A percentile compares a stretch with the other conserved stretches of the same genome.
phyloP scores from a whole-genome alignment of 805 yeast genomes.

The Suhomyces xylopsoci region DNA sequence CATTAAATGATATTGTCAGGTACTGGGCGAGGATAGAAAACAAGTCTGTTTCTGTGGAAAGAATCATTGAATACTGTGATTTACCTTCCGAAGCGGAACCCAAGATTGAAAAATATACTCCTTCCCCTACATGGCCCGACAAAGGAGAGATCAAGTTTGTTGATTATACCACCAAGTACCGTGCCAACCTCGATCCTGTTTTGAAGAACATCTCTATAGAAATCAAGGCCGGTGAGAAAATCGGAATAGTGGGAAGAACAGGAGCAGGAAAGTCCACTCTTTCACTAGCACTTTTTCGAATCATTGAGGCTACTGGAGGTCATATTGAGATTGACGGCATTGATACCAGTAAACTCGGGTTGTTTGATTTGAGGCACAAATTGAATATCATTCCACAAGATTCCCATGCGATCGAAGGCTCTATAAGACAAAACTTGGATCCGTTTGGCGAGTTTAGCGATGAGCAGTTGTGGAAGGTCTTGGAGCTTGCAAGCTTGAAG shows the following conservation, averaged over 20 bases:
- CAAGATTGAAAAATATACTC: conserved; percentile 8
- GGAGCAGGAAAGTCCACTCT: conserved; percentile 31
- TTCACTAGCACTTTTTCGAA: conserved; percentile 26
- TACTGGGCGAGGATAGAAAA: conserved; percentile 36
- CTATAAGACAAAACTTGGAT: conserved; percentile 25
- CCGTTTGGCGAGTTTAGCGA: conserved; percentile 23
- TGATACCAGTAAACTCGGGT: conserved; percentile 22
- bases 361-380: conserved; percentile 25
- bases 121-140: conserved; percentile 19
- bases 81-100: conserved; percentile 19
- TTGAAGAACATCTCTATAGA: conserved; percentile 21
- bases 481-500: conserved; percentile 27
- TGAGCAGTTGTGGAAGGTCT: conserved; percentile 23
- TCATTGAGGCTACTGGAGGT: conserved; percentile 25
- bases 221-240: conserved; percentile 22
- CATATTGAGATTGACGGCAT: conserved; percentile 22
- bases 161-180: conserved; percentile 22
- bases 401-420: conserved; percentile 24
- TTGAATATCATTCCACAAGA: conserved; percentile 30
- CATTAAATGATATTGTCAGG: conserved; percentile 31
- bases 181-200: conserved; percentile 25
- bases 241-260: conserved; percentile 30
- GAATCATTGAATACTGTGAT: conserved; percentile 36
- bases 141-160: conserved; percentile 21
- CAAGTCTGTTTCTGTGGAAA: conserved; percentile 32